Percentiles rank a stretch among this genome's conserved stretches.
phyloP scores from a whole-genome alignment of 1,284 basidiomycete species.

The Fomitopsis schrenkii region DNA sequence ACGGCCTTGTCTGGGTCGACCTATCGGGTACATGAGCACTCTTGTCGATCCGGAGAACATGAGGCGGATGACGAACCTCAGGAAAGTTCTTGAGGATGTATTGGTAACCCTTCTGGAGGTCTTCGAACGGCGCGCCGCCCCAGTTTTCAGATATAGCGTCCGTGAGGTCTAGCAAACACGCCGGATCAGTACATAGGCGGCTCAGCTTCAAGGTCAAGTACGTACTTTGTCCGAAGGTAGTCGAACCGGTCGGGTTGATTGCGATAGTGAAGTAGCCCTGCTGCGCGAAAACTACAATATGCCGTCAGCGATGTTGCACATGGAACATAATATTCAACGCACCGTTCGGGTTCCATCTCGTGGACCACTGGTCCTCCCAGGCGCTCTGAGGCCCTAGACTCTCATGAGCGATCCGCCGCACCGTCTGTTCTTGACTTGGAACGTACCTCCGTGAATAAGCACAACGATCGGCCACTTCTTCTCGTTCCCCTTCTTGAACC shows the following conservation, averaged over 20 bases:
- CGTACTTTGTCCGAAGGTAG: slow-evolving; percentile 80
- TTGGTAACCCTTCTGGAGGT: slow-evolving; percentile 76
- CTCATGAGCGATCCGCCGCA: neutral
- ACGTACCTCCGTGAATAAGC: slow-evolving; percentile 70
- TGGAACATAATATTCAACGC: slow-evolving; percentile 10
- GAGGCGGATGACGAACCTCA: slow-evolving; percentile 41
- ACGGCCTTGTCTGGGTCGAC: slow-evolving; percentile 80
- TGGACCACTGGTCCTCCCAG: slow-evolving; percentile 84
- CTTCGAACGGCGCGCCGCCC: slow-evolving; percentile 85
- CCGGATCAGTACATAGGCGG: slow-evolving; percentile 4
- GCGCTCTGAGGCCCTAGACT: slow-evolving; percentile 65
- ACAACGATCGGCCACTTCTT: slow-evolving; percentile 76
- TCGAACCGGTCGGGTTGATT: slow-evolving; percentile 88
- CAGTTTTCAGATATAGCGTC: slow-evolving; percentile 77
- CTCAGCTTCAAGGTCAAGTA: neutral
- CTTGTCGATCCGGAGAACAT: neutral
- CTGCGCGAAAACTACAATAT: slow-evolving; percentile 59
- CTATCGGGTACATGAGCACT: slow-evolving; percentile 31
- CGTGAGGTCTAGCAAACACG: slow-evolving; percentile 60
- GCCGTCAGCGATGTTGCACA: neutral
- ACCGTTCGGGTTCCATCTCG: slow-evolving; percentile 87
- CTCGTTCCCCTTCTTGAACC: slow-evolving; percentile 59
- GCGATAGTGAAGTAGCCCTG: slow-evolving; percentile 84
- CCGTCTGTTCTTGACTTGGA: neutral
- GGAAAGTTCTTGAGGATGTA: slow-evolving; percentile 66